Evolutionary conservation across 306 rosid genomes (phyloP).

Genomic region (Cicer arietinum): DNA sequence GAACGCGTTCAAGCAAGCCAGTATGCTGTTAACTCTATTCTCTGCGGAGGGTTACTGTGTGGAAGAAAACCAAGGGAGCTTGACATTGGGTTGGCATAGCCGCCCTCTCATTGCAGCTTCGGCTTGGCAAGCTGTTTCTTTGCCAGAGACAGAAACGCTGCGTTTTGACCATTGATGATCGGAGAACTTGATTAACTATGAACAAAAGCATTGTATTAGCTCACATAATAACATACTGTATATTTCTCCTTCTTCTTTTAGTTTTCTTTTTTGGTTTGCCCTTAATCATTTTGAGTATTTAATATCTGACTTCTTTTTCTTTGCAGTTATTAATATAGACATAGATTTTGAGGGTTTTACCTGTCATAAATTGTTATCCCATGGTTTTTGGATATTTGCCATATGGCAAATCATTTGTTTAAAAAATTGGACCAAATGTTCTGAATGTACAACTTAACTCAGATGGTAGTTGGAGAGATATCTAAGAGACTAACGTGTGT

Average conservation of each 20-base stretch:
- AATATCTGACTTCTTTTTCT: neutral
- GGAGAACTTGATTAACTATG: neutral
- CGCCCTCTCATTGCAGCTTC: conserved; percentile 87
- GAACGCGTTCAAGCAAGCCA: conserved; percentile 85
- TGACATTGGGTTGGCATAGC: conserved; percentile 93
- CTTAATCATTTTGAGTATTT: conserved; percentile 4
- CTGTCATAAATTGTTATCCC: neutral
- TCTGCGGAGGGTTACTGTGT: conserved; percentile 84
- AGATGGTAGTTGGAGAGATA: no score
- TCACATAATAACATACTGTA: conserved; percentile 36
- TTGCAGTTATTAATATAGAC: neutral
- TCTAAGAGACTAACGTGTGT: no score
- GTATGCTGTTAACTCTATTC: conserved; percentile 79
- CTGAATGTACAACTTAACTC: no score
- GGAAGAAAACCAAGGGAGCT: conserved; percentile 81
- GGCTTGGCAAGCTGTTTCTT: conserved; percentile 70
- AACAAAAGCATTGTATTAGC: neutral
- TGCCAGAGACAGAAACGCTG: conserved; percentile 1
- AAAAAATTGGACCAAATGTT: no score
- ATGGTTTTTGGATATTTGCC: neutral
- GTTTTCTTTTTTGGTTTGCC: neutral
- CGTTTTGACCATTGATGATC: conserved; percentile 28
- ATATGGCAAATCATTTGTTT: neutral
- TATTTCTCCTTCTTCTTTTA: conserved; percentile 13
- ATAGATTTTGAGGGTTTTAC: neutral